phyloP scores from a whole-genome alignment of 768 basidiomycete species.

The Amanita exitialis region DNA sequence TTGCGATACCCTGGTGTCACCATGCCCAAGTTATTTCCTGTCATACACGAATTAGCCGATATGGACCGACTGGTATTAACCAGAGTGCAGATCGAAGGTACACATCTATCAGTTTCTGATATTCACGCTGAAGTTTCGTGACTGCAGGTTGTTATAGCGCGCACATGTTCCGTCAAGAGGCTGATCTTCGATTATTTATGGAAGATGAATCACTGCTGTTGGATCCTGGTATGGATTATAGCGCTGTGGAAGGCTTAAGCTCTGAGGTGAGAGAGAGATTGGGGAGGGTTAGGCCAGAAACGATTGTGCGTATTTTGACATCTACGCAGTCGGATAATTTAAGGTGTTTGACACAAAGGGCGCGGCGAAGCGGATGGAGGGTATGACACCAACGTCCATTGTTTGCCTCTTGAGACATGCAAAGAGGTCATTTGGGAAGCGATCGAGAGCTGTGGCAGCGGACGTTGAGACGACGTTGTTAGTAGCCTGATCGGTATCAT shows the following conservation, averaged over 20 bases:
- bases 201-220: constrained; percentile 67
- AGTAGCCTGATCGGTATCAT: background rate
- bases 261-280: constrained; percentile 67
- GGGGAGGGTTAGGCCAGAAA: constrained; percentile 48
- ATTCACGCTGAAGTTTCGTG: background rate
- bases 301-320: constrained; percentile 39
- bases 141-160: constrained; percentile 46
- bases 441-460: background rate
- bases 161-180: constrained; percentile 61
- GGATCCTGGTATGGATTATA: constrained; percentile 65
- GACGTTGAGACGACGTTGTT: background rate
- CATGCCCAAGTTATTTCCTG: constrained; percentile 25
- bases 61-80: constrained; percentile 42
- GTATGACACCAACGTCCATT: constrained; percentile 79
- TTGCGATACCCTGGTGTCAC: constrained; percentile 50
- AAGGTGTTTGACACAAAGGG: constrained; percentile 37
- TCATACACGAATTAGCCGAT: constrained; percentile 39
- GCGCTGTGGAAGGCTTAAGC: constrained; percentile 55
- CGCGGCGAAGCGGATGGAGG: constrained; percentile 89
- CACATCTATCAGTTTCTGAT: constrained; percentile 8
- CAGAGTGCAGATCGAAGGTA: constrained; percentile 68
- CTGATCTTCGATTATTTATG: constrained; percentile 64
- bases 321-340: background rate
- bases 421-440: constrained; percentile 25
- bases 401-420: constrained; percentile 61